Base-by-base conservation (phyloP, 192 early-diverging fungal genomes). In the Coemansia sp. region DNA sequence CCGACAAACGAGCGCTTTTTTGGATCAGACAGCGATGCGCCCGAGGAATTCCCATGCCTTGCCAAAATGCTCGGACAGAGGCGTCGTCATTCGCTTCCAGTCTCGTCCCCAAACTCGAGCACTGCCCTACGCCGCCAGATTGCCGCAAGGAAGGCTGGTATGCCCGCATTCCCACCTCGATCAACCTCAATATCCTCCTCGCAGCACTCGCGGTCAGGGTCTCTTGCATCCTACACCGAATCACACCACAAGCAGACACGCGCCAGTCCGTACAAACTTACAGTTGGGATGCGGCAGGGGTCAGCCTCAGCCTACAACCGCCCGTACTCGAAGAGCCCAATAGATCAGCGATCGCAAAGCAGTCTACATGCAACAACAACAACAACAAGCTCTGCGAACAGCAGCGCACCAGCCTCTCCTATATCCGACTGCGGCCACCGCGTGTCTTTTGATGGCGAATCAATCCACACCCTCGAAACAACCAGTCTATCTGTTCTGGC, bases 381-480 rank as follows among this genome's bases (percentile, higher is more conserved):
- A 13, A n/a, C 33, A 19, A 35, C 33, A 3, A 34, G 15, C 55
- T 57, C 55, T 17, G 34, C 55, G 17, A 71, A 60, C 42, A 56
- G 56, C 25, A 81, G 78, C 43, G 33, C 58, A 10, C 72, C 78
- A 5, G 52, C 57, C 0, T 75, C 78, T 22, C 78, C 78, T 4
- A 63, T 20, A 32, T 35, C 65, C 15, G 43, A 56, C 35, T 61
- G 69, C 22, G 78, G 71, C 14, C 42, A 70, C 22, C 69, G 70
- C 10, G 49, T 81, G 43, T 81, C 78, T 10, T 81, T 75, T 63
- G 78, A 81, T 46, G 78, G 78, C 19, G 72, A 70, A 23, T 22
- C 67, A 15, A 67, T 79, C 29, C 57, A 64, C 32, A 53, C 61
- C 2, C 33, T 50, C 7, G 71, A 74, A 11, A 60, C 57, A 5